Conservation (phyloP, 768 basidiomycete species). For the Lactifluus pinguis region DNA sequence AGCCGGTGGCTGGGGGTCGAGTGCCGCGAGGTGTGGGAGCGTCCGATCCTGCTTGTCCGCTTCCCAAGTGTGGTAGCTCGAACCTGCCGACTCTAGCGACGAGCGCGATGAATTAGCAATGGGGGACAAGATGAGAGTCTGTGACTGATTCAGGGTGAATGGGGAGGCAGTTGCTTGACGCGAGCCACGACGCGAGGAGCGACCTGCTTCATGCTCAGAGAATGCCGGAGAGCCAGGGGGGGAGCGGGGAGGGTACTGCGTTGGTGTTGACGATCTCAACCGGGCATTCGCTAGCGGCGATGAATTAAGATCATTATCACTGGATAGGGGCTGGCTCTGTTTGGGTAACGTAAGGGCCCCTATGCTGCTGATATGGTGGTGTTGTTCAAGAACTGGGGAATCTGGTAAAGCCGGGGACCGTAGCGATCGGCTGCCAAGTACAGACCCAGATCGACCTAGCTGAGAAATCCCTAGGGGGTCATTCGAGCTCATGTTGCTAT, state of each 20-base stretch:
- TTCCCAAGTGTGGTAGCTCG: constrained; percentile 81
- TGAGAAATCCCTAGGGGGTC: constrained; percentile 20
- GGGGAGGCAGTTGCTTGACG: constrained; percentile 34
- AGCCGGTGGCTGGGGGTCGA: constrained; percentile 39
- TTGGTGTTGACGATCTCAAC: constrained; percentile 59
- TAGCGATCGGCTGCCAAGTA: constrained; percentile 33
- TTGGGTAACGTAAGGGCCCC: background rate
- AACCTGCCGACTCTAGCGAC: constrained; percentile 71
- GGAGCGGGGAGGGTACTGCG: constrained; percentile 45
- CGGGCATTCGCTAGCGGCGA: constrained; percentile 34
- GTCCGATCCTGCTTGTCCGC: constrained; percentile 45
- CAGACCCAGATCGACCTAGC: constrained; percentile 12
- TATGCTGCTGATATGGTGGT: background rate
- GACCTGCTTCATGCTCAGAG: constrained; percentile 28
- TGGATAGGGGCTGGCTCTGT: constrained; percentile 25
- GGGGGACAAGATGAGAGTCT: constrained; percentile 59
- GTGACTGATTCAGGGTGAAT: constrained; percentile 41
- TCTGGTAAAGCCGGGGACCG: constrained; percentile 53
- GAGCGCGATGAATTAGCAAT: constrained; percentile 68
- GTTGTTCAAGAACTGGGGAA: constrained; percentile 39
- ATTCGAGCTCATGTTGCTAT: constrained; percentile 24
- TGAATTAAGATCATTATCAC: constrained; percentile 43
- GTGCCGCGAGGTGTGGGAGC: constrained; percentile 45
- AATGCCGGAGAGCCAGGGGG: constrained; percentile 47
- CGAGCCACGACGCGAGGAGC: constrained; percentile 7